Conservation (phyloP, 305 asterid genomes). For the Withania somnifera region DNA sequence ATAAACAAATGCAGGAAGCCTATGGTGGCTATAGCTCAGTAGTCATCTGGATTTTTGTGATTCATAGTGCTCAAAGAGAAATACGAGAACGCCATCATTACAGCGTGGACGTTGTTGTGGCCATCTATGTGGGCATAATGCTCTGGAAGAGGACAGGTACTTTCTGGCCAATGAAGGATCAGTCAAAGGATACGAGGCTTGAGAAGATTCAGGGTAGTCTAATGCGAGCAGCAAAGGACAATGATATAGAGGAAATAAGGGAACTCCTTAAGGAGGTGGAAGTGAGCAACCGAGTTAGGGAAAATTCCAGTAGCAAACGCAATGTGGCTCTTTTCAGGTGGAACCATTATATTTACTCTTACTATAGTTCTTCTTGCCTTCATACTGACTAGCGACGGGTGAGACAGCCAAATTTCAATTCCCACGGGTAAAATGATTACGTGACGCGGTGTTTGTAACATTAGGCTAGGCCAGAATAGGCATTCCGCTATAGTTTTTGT, state of each 20-base stretch:
- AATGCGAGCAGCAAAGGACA: slow-evolving; percentile 76
- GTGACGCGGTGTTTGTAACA: too few relatives aligned
- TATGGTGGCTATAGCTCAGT: slow-evolving; percentile 76
- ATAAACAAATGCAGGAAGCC: slow-evolving; percentile 55
- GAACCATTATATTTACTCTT: slow-evolving; percentile 53
- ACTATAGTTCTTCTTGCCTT: slow-evolving; percentile 56
- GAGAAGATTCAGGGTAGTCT: slow-evolving; percentile 53
- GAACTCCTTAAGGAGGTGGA: slow-evolving; percentile 58
- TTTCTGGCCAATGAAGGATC: slow-evolving; percentile 66
- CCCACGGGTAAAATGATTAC: background rate
- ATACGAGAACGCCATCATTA: slow-evolving; percentile 93
- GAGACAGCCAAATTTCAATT: background rate
- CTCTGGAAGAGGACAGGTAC: slow-evolving; percentile 71
- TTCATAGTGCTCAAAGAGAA: slow-evolving; percentile 90
- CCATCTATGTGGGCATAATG: slow-evolving; percentile 83
- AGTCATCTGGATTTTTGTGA: slow-evolving; percentile 67
- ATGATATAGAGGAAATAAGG: slow-evolving; percentile 59
- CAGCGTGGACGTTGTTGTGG: slow-evolving; percentile 72
- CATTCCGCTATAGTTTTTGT: background rate
- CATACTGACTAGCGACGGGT: slow-evolving; percentile 63
- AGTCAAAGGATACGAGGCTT: slow-evolving; percentile 27
- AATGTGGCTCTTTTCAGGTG: slow-evolving; percentile 69
- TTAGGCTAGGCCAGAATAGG: background rate
- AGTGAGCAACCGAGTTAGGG: slow-evolving; percentile 24
- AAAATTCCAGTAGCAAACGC: slow-evolving; percentile 24